A percentile compares a stretch with the other conserved stretches of the same genome.
These are phyloP conservation scores for Trichoderma koningiopsis DNA, from an alignment of 2,329 filamentous ascomycete genomes.

Conservation along the genomic window DNA sequence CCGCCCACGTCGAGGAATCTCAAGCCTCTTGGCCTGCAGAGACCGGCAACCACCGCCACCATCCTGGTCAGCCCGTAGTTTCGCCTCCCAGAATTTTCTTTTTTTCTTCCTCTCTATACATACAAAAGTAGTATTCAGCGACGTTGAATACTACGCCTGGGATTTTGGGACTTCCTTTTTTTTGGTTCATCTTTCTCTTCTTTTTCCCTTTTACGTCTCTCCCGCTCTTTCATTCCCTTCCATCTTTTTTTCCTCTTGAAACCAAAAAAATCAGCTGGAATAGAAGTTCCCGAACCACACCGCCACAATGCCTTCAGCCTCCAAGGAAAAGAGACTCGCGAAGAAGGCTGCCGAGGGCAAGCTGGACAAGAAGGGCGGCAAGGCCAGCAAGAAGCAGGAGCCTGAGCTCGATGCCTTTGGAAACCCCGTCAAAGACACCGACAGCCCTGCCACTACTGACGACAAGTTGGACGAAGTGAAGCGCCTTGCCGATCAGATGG, in stretches of 20 bases:
- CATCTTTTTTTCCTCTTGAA: slow-evolving; percentile 4
- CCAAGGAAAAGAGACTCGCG: slow-evolving; percentile 71
- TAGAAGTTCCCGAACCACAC: slow-evolving; percentile 26
- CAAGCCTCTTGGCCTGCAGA: slow-evolving; percentile 3
- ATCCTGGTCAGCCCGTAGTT: slow-evolving; percentile 9
- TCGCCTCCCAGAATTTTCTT: slow-evolving; percentile 10
- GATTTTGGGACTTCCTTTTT: slow-evolving; percentile 28
- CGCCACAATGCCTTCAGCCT: slow-evolving; percentile 65
- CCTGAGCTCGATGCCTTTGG: slow-evolving; percentile 65
- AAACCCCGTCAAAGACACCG: slow-evolving; percentile 54
- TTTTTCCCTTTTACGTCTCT: slow-evolving; percentile 1
- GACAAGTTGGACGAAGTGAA: slow-evolving; percentile 80
- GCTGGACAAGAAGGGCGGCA: slow-evolving; percentile 73
- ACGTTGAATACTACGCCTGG: slow-evolving; percentile 18
- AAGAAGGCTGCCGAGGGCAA: slow-evolving; percentile 74
- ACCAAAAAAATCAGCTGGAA: background rate
- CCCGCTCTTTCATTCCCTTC: background rate
- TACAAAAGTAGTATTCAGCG: slow-evolving; percentile 24
- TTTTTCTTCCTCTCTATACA: slow-evolving; percentile 25
- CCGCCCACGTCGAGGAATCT: slow-evolving; percentile 35
- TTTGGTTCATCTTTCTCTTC: slow-evolving; percentile 25
- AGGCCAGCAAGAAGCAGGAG: slow-evolving; percentile 69
- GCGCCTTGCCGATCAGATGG: slow-evolving; percentile 88
- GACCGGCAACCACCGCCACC: slow-evolving; percentile 14
- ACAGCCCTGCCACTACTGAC: slow-evolving; percentile 68